Base-by-base conservation (phyloP, 768 basidiomycete species). In the Podaxis carcinomalis region DNA sequence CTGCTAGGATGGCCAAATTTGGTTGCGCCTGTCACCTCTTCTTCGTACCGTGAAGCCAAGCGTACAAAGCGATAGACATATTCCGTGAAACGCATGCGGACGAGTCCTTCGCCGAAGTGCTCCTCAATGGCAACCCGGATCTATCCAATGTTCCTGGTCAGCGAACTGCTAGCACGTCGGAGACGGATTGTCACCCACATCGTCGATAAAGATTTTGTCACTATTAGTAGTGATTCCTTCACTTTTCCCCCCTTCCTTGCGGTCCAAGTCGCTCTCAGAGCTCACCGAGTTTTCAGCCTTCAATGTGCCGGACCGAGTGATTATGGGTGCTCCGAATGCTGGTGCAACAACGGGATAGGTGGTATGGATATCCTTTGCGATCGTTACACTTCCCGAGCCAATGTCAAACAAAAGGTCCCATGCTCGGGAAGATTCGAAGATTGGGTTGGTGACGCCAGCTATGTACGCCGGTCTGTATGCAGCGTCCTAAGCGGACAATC, bases 361-460 rank as follows among this genome's bases (percentile, higher is more conserved):
- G 7, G 70, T 66, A 64, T 84, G 82, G 44, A 98, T 90, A 64
- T 98, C 92, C 71, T 88, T 95, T 40, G 92, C 87, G 13, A 98
- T 88, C 2, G 87, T 87, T 61, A 99, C 92, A 39, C 85, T 87
- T 9, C 93, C 93, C 0, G 87, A 85, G 51, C 92, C 89, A 63
- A 98, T 87, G 69, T 98, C 94, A 72, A 96, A 91, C 42, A 98
- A 78, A 6, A 99, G 77, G 72, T 99, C 97, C 97, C 97, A 99
- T 11, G 84, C 81, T 0, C 88, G 85, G 0, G 89, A 83, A 1
- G 89, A 79, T 68, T 96, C 93, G 73, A 98, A 98, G 50, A 98
- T 94, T 1, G 95, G 97, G 68, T 99, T 99, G 1, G 93, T 95
- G 2, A 98, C 96, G 1, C 97, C 97, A 9, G 95, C 97, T 56